Percentiles rank a stretch among this genome's conserved stretches.
Evolutionary conservation across 2,329 filamentous ascomycete species (phyloP).

Genomic region (Hymenoscyphus fraxineus): DNA sequence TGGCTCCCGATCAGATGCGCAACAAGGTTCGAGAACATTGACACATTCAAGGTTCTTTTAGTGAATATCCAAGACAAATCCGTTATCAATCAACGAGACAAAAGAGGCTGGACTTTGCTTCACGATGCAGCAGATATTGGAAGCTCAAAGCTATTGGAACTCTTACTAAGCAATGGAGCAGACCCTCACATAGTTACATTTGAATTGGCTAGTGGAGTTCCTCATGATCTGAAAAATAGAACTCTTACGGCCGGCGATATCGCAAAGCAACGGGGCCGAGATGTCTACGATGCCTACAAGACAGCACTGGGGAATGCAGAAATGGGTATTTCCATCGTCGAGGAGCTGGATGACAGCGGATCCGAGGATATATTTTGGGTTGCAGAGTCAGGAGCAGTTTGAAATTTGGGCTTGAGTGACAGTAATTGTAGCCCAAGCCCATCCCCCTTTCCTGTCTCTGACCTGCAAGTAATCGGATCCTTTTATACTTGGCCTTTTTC

Average conservation of each 20-base stretch:
- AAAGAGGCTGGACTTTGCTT: conserved; percentile 8
- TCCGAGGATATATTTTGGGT: conserved; percentile 8
- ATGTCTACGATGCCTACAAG: not conserved
- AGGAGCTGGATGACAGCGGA: conserved; percentile 1
- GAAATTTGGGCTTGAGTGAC: not conserved
- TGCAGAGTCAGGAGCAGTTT: not conserved
- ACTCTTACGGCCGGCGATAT: conserved; percentile 3
- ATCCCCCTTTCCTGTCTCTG: no score
- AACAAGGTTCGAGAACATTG: conserved; percentile 5
- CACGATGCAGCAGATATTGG: conserved; percentile 5
- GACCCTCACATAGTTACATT: conserved; percentile 8
- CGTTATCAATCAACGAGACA: conserved; percentile 3
- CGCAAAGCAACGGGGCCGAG: not conserved
- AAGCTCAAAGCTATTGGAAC: not conserved
- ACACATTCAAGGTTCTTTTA: conserved; percentile 7
- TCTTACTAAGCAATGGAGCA: conserved; percentile 4
- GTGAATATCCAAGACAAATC: not conserved
- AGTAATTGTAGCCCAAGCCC: no score
- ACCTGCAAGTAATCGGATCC: no score
- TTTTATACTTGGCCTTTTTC: no score
- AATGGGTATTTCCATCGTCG: not conserved
- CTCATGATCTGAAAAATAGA: not conserved
- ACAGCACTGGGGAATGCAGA: not conserved
- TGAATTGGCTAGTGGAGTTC: not conserved
- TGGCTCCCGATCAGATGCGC: conserved; percentile 8